Conservation (phyloP, 2,329 filamentous ascomycete species). For the Achaetomium macrosporum region DNA sequence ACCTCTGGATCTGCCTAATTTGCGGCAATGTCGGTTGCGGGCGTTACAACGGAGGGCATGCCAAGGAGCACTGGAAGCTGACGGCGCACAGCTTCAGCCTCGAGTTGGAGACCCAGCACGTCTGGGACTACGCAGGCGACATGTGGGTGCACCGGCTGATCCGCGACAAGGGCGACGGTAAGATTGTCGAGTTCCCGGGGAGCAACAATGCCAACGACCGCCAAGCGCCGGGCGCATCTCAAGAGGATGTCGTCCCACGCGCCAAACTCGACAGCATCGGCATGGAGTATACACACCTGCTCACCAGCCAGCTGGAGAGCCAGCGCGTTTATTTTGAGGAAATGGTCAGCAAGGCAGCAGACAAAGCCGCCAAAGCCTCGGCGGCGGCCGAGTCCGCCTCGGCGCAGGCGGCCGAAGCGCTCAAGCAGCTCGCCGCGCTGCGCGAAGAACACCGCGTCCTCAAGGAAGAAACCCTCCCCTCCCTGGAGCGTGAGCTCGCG, state of each 20-base stretch:
- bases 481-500: slow-evolving; percentile 66
- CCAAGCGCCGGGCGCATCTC: slow-evolving; percentile 28
- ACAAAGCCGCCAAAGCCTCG: slow-evolving; percentile 75
- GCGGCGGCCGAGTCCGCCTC: slow-evolving; percentile 59
- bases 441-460: slow-evolving; percentile 49
- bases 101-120: slow-evolving; percentile 86
- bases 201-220: slow-evolving; percentile 27
- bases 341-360: slow-evolving; percentile 77
- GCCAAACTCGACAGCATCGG: slow-evolving; percentile 71
- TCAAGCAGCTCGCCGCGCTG: slow-evolving; percentile 47
- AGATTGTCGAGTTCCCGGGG: slow-evolving; percentile 79
- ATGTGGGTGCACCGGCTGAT: slow-evolving; percentile 95
- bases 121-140: slow-evolving; percentile 97
- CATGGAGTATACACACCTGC: slow-evolving; percentile 87
- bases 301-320: slow-evolving; percentile 87
- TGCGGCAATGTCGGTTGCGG: slow-evolving; percentile 92
- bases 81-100: slow-evolving; percentile 88
- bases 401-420: slow-evolving; percentile 42
- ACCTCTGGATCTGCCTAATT: slow-evolving; percentile 93
- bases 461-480: slow-evolving; percentile 51
- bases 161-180: slow-evolving; percentile 86
- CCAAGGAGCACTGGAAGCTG: slow-evolving; percentile 87
- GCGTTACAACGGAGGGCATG: slow-evolving; percentile 87
- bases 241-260: slow-evolving; percentile 65
- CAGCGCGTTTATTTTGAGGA: slow-evolving; percentile 94